phyloP scores from a whole-genome alignment of 352 stramenopile genomes.

The Pythium guiyangense region DNA sequence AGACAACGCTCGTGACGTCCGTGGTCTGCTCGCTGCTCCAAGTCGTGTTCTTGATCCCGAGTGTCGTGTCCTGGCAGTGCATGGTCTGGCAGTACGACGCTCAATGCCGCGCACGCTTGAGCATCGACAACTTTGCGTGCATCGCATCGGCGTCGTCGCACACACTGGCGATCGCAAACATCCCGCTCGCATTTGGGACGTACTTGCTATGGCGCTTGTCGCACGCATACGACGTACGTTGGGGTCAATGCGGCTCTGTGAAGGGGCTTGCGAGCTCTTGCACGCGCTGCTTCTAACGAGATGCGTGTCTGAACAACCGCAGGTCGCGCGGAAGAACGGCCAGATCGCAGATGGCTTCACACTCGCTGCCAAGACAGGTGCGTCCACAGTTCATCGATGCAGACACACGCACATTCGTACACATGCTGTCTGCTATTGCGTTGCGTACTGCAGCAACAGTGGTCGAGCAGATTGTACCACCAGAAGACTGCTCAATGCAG shows the following conservation, averaged over 20 bases:
- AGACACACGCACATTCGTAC: no score
- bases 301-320: not conserved
- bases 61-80: constrained; percentile 49
- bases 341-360: constrained; percentile 66
- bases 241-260: not conserved
- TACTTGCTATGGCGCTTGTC: constrained; percentile 59
- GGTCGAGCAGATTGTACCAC: not conserved
- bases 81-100: constrained; percentile 51
- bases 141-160: constrained; percentile 38
- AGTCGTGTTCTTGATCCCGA: constrained; percentile 30
- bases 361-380: constrained; percentile 64
- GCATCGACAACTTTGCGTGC: constrained; percentile 54
- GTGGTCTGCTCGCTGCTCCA: constrained; percentile 54
- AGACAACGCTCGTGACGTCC: constrained; percentile 47
- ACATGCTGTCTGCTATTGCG: not conserved
- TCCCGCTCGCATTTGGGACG: constrained; percentile 34
- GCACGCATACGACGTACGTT: constrained; percentile 53
- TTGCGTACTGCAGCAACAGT: not conserved
- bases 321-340: constrained; percentile 35
- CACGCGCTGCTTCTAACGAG: not conserved
- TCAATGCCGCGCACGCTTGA: constrained; percentile 31
- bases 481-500: not conserved
- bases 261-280: not conserved
- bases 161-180: constrained; percentile 31
- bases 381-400: not conserved